These are phyloP conservation scores for Schizosaccharomyces lindneri DNA, from an alignment of 805 yeast genomes.

Conservation along the genomic window DNA sequence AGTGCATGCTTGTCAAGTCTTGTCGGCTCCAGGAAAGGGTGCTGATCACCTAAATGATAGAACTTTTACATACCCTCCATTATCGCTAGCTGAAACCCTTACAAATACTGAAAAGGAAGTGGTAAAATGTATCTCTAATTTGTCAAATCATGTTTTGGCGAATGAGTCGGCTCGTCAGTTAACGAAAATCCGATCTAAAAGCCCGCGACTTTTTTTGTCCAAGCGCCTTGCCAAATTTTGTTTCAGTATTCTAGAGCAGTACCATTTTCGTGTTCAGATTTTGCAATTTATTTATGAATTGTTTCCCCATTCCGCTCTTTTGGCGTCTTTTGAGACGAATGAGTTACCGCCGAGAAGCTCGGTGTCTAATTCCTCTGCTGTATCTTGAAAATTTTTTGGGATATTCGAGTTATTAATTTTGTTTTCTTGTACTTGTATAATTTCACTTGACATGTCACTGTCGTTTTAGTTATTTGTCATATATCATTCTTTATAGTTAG, in stretches of 20 bases:
- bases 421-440: too few relatives aligned
- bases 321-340: neutral
- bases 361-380: too few relatives aligned
- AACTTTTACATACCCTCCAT: neutral
- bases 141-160: constrained; percentile 1
- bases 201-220: neutral
- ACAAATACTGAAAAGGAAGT: neutral
- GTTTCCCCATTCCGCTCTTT: neutral
- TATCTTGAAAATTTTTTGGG: too few relatives aligned
- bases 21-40: neutral
- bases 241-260: neutral
- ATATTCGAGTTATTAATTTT: too few relatives aligned
- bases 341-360: neutral
- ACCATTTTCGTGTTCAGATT: neutral
- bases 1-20: constrained; percentile 2
- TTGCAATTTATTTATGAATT: neutral
- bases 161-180: neutral
- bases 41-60: neutral
- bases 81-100: neutral
- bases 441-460: too few relatives aligned
- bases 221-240: neutral
- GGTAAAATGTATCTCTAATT: neutral
- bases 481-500: too few relatives aligned
- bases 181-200: neutral
- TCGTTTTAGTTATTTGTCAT: too few relatives aligned